Conservation (phyloP, 108 stramenopile species). For the Phaeodactylum tricornutum region DNA sequence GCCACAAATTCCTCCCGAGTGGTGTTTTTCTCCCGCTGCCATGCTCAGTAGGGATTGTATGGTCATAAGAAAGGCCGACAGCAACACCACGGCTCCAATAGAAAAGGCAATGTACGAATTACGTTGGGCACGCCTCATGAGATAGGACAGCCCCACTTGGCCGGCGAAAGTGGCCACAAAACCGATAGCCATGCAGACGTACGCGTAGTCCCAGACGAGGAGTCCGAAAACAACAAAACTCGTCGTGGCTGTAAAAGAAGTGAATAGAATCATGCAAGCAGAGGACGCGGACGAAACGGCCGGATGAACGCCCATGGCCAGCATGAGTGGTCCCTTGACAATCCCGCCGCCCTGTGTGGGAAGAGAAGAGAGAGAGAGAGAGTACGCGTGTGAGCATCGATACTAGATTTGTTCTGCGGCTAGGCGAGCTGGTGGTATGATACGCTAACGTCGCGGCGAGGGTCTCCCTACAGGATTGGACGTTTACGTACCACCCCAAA, state of each 20-base stretch:
- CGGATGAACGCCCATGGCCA: conserved; percentile 87
- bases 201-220: conserved; percentile 65
- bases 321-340: conserved; percentile 93
- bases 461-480: conserved; percentile 14
- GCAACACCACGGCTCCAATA: conserved; percentile 76
- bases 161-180: conserved; percentile 73
- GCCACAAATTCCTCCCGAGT: conserved; percentile 47
- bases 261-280: conserved; percentile 90
- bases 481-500: conserved; percentile 90
- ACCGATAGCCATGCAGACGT: conserved; percentile 64
- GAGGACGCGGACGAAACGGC: conserved; percentile 70
- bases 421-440: no score
- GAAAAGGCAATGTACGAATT: conserved; percentile 88
- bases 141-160: conserved; percentile 59
- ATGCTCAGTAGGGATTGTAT: conserved; percentile 38
- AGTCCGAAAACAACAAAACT: conserved; percentile 81
- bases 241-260: conserved; percentile 90
- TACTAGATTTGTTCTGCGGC: background rate
- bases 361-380: background rate
- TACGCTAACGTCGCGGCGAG: no score
- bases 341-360: conserved; percentile 69
- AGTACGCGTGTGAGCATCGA: background rate
- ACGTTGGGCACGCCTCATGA: conserved; percentile 64
- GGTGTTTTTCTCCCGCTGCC: conserved; percentile 37
- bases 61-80: conserved; percentile 64